Evolutionary conservation across 2,329 filamentous ascomycete genomes (phyloP), one percentile per base, ranked within the genome.

Genomic region (Ophiostoma himal-ulmi): DNA sequence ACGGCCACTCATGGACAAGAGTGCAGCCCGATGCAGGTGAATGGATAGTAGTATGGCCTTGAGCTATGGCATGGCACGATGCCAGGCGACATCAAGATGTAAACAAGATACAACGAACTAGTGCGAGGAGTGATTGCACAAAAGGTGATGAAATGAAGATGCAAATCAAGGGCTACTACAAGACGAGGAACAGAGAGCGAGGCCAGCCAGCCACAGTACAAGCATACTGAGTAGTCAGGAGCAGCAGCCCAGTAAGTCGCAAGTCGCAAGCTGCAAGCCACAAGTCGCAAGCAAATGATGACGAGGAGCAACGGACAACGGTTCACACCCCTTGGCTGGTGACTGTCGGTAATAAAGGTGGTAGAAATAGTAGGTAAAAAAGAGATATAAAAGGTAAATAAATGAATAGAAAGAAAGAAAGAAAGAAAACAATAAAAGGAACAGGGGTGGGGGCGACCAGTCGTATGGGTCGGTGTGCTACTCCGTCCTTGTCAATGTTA

Each of bases 391-490:
- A 54, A 26, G 6, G 8, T 14, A 48, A 26, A 57, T 44, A 5
- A 57, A 26, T 11, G 6, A 10, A 26, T 6, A 57, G 22, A 3
- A 54, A 54, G 2, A n/a, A n/a, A 3, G 22, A 54, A 6, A n/a
- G 3, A 54, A 22, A 54, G n/a, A n/a, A 57, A 57, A 5, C 5
- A 48, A 26, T 4, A 17, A 57, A 54, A 54, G 20, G n/a, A 5
- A 36, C 57, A 62, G 57, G 57, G 57, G 57, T 36, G 57, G 52
- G 48, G 52, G 57, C 34, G 57, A 62, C 57, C 57, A 62, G 57
- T 22, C 8, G 57, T 34, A 62, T 62, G 57, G 57, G 57, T 62
- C 57, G 57, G 57, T 62, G 57, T 62, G 20, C 44, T 48, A 6
- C 52, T 57, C n/a, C 17, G 44, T 48, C n/a, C 44, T 48, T 48